Evolutionary conservation across 2,329 filamentous ascomycete species (phyloP).

Genomic region (Fusarium pininemorale): DNA sequence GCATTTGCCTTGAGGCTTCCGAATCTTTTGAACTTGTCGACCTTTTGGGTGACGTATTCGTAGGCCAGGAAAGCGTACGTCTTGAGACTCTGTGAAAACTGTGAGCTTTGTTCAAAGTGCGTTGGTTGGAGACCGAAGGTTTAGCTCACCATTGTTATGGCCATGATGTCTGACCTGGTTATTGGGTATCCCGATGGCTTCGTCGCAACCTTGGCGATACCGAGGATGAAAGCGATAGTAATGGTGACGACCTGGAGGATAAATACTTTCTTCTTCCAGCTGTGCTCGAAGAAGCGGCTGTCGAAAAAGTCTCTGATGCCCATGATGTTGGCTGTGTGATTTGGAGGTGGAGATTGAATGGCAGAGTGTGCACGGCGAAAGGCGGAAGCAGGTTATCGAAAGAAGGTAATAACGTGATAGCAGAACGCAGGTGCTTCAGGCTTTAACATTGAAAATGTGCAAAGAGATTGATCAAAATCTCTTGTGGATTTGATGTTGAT

Average conservation of each 20-base stretch:
- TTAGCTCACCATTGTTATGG: constrained; percentile 31
- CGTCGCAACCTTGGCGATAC: constrained; percentile 20
- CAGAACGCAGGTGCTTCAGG: rapidly evolving
- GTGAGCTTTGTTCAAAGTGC: background rate
- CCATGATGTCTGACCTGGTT: constrained; percentile 26
- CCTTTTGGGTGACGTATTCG: constrained; percentile 40
- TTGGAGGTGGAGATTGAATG: background rate
- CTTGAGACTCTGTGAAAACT: constrained; percentile 1
- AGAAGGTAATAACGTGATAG: background rate
- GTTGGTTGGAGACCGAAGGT: too few relatives aligned
- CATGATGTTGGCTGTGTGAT: background rate
- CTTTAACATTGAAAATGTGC: rapidly evolving
- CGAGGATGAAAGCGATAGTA: constrained; percentile 6
- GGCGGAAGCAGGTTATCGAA: too few relatives aligned
- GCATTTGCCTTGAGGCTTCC: constrained; percentile 37
- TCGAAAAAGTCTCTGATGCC: constrained; percentile 16
- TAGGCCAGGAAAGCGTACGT: constrained; percentile 20
- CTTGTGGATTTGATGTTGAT: background rate
- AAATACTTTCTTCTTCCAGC: constrained; percentile 26
- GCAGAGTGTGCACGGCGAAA: rapidly evolving
- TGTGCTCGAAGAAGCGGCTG: constrained; percentile 17
- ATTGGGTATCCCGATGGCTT: constrained; percentile 19
- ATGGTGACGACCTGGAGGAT: background rate
- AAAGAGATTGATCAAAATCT: background rate
- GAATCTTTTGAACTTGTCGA: constrained; percentile 33